Percentiles rank a stretch among this genome's conserved stretches.
phyloP scores from a whole-genome alignment of 1,284 basidiomycete genomes.

The Puccinia triticina region DNA sequence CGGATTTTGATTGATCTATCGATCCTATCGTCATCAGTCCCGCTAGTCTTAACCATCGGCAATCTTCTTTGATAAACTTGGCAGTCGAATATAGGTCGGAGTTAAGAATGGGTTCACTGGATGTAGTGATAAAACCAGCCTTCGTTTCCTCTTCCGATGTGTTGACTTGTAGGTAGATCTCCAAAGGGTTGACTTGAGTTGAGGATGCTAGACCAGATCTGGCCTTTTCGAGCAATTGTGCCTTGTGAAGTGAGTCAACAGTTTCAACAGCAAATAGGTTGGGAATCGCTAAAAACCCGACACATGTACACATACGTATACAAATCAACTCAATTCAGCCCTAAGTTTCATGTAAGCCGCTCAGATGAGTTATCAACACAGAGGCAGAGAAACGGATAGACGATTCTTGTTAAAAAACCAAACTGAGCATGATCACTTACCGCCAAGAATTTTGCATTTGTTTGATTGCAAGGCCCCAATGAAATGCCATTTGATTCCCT shows the following conservation, averaged over 20 bases:
- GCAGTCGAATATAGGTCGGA: conserved; percentile 72
- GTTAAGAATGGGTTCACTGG: conserved; percentile 53
- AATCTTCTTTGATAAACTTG: conserved; percentile 71
- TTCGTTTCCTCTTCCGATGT: conserved; percentile 89
- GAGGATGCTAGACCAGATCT: conserved; percentile 65
- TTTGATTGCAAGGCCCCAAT: conserved; percentile 94
- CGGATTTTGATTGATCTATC: conserved; percentile 68
- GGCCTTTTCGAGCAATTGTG: conserved; percentile 78
- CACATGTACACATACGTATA: neutral
- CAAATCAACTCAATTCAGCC: conserved; percentile 45
- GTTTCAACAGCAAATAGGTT: conserved; percentile 90
- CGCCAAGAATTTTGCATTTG: conserved; percentile 86
- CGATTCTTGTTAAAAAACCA: neutral
- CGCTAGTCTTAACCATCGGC: conserved; percentile 73
- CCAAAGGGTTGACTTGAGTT: conserved; percentile 65
- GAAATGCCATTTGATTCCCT: conserved; percentile 91
- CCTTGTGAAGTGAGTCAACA: conserved; percentile 81
- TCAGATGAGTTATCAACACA: neutral
- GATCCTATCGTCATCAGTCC: conserved; percentile 98
- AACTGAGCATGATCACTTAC: conserved; percentile 63
- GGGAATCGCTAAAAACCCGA: conserved; percentile 69
- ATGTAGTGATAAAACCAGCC: conserved; percentile 69
- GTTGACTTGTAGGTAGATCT: conserved; percentile 88
- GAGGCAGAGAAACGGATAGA: neutral
- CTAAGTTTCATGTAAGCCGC: conserved; percentile 52